phyloP scores from a whole-genome alignment of 768 basidiomycete genomes.

The Boletus rex-veris region DNA sequence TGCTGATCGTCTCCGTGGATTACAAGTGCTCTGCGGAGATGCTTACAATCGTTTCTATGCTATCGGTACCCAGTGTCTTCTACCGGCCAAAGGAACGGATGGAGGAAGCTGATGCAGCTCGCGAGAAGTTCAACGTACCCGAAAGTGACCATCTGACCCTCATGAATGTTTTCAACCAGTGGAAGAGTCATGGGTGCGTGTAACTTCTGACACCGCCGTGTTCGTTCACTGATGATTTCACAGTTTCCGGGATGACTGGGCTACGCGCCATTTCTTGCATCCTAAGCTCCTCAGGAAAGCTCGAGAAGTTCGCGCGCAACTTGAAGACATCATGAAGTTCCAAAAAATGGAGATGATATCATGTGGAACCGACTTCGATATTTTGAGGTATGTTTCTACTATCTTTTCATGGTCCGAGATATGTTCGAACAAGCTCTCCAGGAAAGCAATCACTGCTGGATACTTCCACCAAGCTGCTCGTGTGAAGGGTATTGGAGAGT shows the following conservation, averaged over 20 bases:
- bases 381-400: conserved; percentile 54
- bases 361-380: conserved; percentile 92
- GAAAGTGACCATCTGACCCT: conserved; percentile 97
- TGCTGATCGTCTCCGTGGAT: conserved; percentile 89
- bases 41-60: conserved; percentile 98
- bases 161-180: conserved; percentile 95
- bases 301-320: conserved; percentile 89
- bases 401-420: neutral
- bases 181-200: conserved; percentile 90
- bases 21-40: conserved; percentile 93
- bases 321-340: conserved; percentile 99
- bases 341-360: conserved; percentile 95
- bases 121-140: conserved; percentile 98
- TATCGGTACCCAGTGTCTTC: conserved; percentile 96
- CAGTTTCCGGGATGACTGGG: conserved; percentile 94
- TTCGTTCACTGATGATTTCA: conserved; percentile 2
- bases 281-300: conserved; percentile 94
- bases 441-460: conserved; percentile 95
- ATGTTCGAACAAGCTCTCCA: conserved; percentile 26
- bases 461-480: conserved; percentile 99
- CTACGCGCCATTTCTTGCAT: conserved; percentile 91
- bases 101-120: conserved; percentile 95
- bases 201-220: neutral
- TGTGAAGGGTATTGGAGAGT: conserved; percentile 98
- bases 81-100: conserved; percentile 96